phyloP scores from a whole-genome alignment of 78 protist genomes.

The Emiliania huxleyi region DNA sequence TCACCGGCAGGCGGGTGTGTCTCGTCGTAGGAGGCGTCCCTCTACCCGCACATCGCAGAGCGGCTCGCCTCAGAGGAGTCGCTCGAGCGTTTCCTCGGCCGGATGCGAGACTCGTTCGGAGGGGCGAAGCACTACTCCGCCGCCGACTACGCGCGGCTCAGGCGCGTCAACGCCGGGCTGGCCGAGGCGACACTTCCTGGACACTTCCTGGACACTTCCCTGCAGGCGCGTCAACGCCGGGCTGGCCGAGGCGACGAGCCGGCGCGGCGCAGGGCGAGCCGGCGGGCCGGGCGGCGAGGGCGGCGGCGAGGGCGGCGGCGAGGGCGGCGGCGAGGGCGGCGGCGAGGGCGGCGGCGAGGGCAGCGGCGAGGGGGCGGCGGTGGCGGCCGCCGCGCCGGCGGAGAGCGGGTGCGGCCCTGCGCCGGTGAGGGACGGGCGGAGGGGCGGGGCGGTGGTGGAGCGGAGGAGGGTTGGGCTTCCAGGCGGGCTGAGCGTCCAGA shows the following conservation, averaged over 20 bases:
- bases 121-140: neutral
- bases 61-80: neutral
- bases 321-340: neutral
- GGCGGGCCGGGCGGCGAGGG: no score
- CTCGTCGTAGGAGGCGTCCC: no score
- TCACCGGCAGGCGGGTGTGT: no score
- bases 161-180: neutral
- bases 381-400: neutral
- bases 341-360: neutral
- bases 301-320: no score
- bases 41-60: neutral
- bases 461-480: neutral
- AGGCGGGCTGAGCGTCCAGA: neutral
- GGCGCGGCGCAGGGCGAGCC: no score
- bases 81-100: neutral
- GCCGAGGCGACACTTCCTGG: neutral
- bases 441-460: neutral
- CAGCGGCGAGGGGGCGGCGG: neutral
- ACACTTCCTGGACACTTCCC: no score
- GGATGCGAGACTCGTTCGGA: neutral
- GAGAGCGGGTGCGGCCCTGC: neutral
- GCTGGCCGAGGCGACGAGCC: no score
- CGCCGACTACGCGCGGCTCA: neutral
- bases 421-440: no score
- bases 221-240: no score